A percentile compares a stretch with the other conserved stretches of the same genome.
These are phyloP conservation scores for Lecanosticta acicola DNA, from an alignment of 2,329 filamentous ascomycete genomes.

Conservation along the genomic window DNA sequence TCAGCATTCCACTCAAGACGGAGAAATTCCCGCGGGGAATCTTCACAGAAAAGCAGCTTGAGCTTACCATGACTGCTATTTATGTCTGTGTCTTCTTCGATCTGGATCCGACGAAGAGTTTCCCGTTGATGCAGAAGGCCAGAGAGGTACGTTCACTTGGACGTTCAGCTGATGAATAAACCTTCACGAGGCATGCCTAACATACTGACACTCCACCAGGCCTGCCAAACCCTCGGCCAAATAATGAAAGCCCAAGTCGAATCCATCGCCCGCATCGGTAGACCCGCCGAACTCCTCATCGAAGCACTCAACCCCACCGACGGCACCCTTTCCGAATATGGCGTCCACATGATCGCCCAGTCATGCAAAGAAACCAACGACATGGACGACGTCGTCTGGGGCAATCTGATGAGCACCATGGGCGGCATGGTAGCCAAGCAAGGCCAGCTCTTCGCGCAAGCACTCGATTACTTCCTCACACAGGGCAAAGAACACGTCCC, in stretches of 20 bases:
- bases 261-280: constrained; percentile 37
- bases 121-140: constrained; percentile 47
- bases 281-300: constrained; percentile 39
- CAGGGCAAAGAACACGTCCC: constrained; percentile 44
- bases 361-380: constrained; percentile 43
- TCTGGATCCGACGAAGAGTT: constrained; percentile 48
- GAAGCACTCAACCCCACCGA: constrained; percentile 34
- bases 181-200: too few species aligned
- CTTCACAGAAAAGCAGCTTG: constrained; percentile 51
- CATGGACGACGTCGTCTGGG: constrained; percentile 50
- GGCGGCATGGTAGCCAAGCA: constrained; percentile 54
- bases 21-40: constrained; percentile 44
- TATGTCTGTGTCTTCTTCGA: constrained; percentile 53
- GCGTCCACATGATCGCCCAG: constrained; percentile 51
- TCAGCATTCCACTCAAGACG: constrained; percentile 53
- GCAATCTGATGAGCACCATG: constrained; percentile 53
- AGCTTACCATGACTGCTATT: constrained; percentile 48
- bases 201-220: too few species aligned
- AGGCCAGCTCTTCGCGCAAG: constrained; percentile 53
- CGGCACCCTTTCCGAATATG: constrained; percentile 47
- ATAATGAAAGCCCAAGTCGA: constrained; percentile 47
- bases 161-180: too few species aligned
- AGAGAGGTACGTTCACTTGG: too few species aligned
- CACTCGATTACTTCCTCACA: constrained; percentile 52
- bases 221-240: constrained; percentile 47